Conservation (phyloP, 2,329 filamentous ascomycete genomes). For the Cladophialophora bantiana region DNA sequence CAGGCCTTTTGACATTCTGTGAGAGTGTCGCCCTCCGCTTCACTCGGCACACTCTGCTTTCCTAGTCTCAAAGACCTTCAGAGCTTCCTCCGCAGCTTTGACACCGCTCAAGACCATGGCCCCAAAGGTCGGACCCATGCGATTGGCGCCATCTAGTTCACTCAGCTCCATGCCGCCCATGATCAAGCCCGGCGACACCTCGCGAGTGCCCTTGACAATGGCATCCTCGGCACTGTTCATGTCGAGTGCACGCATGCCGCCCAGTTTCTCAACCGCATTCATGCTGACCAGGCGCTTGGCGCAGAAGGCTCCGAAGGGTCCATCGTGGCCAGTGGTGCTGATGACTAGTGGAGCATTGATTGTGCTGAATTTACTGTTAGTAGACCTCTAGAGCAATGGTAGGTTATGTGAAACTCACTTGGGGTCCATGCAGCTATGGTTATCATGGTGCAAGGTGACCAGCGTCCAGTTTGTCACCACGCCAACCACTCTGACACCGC, state of each 20-base stretch:
- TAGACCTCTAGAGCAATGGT: not conserved
- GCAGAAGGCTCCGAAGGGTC: slow-evolving; percentile 86
- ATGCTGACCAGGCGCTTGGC: slow-evolving; percentile 92
- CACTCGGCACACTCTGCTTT: slow-evolving; percentile 76
- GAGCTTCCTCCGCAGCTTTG: slow-evolving; percentile 87
- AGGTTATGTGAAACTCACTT: slow-evolving; percentile 48
- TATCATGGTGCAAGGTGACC: slow-evolving; percentile 84
- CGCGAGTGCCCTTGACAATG: slow-evolving; percentile 89
- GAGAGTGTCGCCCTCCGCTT: not conserved
- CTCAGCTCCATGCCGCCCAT: slow-evolving; percentile 95
- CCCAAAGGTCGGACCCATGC: slow-evolving; percentile 89
- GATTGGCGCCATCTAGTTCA: slow-evolving; percentile 88
- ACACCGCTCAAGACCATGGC: slow-evolving; percentile 88
- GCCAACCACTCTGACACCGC: slow-evolving; percentile 75
- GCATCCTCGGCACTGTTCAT: slow-evolving; percentile 93
- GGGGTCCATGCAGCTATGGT: slow-evolving; percentile 95
- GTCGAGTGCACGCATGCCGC: slow-evolving; percentile 90
- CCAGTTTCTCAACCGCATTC: slow-evolving; percentile 80
- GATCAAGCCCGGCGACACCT: slow-evolving; percentile 85
- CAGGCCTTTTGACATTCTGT: not conserved
- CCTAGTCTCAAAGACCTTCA: slow-evolving; percentile 77
- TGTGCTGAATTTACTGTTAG: slow-evolving; percentile 61
- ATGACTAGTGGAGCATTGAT: slow-evolving; percentile 91
- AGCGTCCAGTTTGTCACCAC: slow-evolving; percentile 97
- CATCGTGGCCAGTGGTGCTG: slow-evolving; percentile 90